Base-by-base conservation (phyloP, 2,329 filamentous ascomycete genomes). In the Sporothrix phasma region DNA sequence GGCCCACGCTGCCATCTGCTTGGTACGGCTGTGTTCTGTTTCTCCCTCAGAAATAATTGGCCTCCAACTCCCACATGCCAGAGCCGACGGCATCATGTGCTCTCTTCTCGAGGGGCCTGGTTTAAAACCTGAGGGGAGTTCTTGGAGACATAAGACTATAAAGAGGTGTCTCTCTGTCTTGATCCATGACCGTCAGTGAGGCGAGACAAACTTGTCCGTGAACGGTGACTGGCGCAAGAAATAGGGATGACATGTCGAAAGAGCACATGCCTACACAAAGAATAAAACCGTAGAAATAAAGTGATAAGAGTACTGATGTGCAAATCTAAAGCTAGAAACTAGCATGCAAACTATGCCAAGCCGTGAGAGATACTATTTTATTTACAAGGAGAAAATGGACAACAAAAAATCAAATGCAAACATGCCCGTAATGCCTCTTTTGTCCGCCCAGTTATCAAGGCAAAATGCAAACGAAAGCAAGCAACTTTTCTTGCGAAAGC, bases 1-100 rank as follows among this genome's bases (percentile, higher is more conserved):
- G 59, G 29, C 22, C 59, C 59, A 51, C 10, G 15, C 19, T 22
- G n/a, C 47, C 10, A 29, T 19, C 31, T 26, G 7, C 22, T 45
- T 53, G 60, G 60, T 62, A 54, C 60, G 60, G 46, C 60, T 62
- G 34, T 62, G 45, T 54, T 53, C 53, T 58, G 34, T 58, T 58
- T 58, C 37, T n/a, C 34, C 59, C 53, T 47, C 46, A 45, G 47
- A 53, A 53, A 62, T 47, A 53, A 22, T 11, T 62, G 34, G 46
- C 59, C 59, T 51, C 46, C 29, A 3, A n/a, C n/a, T n/a, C n/a
- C n/a, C 45, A 39, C 37, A 58, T 17, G 22, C 39, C 39, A 22
- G 13, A 17, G 24, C 37, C 6, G 39, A 46, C 26, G 29, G 22
- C 41, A 43, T 46, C 39, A 19, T 6, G 10, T 24, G 34, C 5